Evolutionary conservation across 2,329 filamentous ascomycete species (phyloP).

Genomic region (Erysiphe neolycopersici): DNA sequence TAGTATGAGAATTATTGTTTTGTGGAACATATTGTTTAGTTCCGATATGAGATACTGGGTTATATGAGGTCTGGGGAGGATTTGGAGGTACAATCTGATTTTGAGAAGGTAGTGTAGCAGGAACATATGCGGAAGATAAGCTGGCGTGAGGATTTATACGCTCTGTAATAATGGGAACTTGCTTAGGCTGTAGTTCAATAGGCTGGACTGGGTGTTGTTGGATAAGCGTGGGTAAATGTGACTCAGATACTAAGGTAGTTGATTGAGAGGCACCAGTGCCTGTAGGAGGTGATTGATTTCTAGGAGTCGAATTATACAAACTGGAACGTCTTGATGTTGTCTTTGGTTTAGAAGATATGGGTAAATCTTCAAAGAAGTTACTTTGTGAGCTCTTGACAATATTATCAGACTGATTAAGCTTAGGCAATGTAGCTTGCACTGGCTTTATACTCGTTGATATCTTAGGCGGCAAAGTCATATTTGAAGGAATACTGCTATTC

Average conservation of each 20-base stretch:
- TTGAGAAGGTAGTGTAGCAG: background rate
- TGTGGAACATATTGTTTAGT: slow-evolving; percentile 4
- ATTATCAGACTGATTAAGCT: slow-evolving; percentile 1
- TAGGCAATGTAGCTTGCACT: background rate
- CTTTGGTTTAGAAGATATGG: slow-evolving; percentile 28
- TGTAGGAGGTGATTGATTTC: slow-evolving; percentile 4
- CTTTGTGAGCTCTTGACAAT: slow-evolving; percentile 15
- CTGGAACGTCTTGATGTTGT: slow-evolving; percentile 25
- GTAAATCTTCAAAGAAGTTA: slow-evolving; percentile 58
- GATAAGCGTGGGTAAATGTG: slow-evolving; percentile 3
- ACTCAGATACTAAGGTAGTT: slow-evolving; percentile 2
- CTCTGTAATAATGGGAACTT: background rate
- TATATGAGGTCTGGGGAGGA: slow-evolving; percentile 13
- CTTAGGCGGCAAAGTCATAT: slow-evolving; percentile 3
- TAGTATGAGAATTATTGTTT: slow-evolving; percentile 16
- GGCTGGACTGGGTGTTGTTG: slow-evolving; percentile 4
- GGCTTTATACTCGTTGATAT: slow-evolving; percentile 1
- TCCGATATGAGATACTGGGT: slow-evolving; percentile 16
- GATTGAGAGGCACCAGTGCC: slow-evolving; percentile 2
- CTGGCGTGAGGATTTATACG: background rate
- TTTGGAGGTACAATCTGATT: slow-evolving; percentile 11
- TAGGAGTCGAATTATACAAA: slow-evolving; percentile 6
- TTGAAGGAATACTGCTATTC: slow-evolving; percentile 9
- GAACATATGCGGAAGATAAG: background rate
- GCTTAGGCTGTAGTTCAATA: slow-evolving; percentile 2